phyloP scores from a whole-genome alignment of 768 basidiomycete species.

The Glaciozyma antarctica region DNA sequence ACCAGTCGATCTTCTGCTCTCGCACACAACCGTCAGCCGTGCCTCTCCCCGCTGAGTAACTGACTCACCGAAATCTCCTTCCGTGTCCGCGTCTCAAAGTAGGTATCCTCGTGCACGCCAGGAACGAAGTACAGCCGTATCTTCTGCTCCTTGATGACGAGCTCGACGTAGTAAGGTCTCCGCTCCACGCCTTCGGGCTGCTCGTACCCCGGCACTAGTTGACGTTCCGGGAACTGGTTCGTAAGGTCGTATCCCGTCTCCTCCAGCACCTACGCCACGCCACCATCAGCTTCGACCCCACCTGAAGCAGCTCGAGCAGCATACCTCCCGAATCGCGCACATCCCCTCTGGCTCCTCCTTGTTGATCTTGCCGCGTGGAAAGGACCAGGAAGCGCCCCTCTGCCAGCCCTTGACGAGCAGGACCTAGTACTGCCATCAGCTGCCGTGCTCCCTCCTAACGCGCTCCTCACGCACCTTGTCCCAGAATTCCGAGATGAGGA shows the following conservation, averaged over 20 bases:
- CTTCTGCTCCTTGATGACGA: conserved; percentile 79
- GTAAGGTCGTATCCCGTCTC: conserved; percentile 83
- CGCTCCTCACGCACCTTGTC: conserved; percentile 60
- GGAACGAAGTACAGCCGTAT: conserved; percentile 85
- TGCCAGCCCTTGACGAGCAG: conserved; percentile 99
- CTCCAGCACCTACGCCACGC: conserved; percentile 64
- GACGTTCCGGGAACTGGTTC: conserved; percentile 41
- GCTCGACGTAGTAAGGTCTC: conserved; percentile 62
- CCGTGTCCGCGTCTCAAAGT: conserved; percentile 84
- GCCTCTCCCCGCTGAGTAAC: too few species aligned
- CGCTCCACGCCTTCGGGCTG: conserved; percentile 42
- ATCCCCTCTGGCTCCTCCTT: conserved; percentile 70
- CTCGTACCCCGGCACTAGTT: conserved; percentile 14
- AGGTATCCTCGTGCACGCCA: conserved; percentile 74
- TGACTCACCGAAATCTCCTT: conserved; percentile 63
- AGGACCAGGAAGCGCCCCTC: conserved; percentile 93
- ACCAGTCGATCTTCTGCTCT: conserved; percentile 90
- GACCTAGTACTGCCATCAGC: conserved; percentile 49
- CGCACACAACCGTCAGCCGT: background rate
- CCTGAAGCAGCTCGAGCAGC: conserved; percentile 30
- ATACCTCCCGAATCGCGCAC: conserved; percentile 87
- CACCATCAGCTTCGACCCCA: background rate
- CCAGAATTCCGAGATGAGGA: conserved; percentile 83
- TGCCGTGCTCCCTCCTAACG: background rate
- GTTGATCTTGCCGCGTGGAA: conserved; percentile 99